Conservation (phyloP, 2,329 filamentous ascomycete species). For the Monosporascus sp. region DNA sequence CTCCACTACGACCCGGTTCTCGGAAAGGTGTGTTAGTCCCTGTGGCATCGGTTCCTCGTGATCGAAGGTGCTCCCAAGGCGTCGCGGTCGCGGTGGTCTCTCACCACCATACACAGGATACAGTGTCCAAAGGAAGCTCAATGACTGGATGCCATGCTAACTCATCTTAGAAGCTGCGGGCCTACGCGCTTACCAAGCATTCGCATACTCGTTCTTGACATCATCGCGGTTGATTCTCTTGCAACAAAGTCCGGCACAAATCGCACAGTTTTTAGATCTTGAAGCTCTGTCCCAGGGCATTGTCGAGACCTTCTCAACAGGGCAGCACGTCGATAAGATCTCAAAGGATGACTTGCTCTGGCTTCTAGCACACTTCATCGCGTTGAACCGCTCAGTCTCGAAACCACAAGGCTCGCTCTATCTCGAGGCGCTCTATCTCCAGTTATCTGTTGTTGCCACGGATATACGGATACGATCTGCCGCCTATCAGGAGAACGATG, state of each 20-base stretch:
- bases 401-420: constrained; percentile 27
- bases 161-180: constrained; percentile 5
- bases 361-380: constrained; percentile 63
- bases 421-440: constrained; percentile 48
- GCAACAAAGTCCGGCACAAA: constrained; percentile 31
- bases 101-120: too few relatives aligned
- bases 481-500: constrained; percentile 26
- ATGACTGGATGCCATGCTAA: background rate
- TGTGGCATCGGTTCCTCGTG: background rate
- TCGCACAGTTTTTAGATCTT: constrained; percentile 35
- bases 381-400: constrained; percentile 40
- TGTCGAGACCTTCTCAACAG: constrained; percentile 26
- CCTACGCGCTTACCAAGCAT: constrained; percentile 18
- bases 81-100: too few relatives aligned
- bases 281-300: constrained; percentile 38
- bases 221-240: constrained; percentile 33
- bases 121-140: too few relatives aligned
- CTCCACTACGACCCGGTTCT: constrained; percentile 14
- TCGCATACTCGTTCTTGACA: constrained; percentile 25
- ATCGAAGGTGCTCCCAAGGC: too few relatives aligned
- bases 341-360: constrained; percentile 48
- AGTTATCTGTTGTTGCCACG: constrained; percentile 45
- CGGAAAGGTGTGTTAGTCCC: constrained; percentile 15
- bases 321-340: constrained; percentile 15
- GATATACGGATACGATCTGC: constrained; percentile 42